A percentile compares a stretch with the other conserved stretches of the same genome.
Evolutionary conservation across 1,139 yeast species (phyloP).

Genomic region (Kodamaea plutei): DNA sequence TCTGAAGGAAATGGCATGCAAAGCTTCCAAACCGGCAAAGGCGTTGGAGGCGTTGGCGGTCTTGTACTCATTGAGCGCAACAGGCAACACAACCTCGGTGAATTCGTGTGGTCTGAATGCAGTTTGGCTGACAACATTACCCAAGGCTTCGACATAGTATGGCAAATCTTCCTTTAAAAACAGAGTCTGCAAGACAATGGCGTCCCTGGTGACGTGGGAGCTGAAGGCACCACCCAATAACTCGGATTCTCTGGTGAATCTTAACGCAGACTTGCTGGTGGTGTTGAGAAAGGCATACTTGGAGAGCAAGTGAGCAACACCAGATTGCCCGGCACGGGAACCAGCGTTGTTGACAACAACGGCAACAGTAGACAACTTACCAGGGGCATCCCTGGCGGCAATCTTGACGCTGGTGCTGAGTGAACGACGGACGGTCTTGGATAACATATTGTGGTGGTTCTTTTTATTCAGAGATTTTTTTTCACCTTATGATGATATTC

Average conservation of each 20-base stretch:
- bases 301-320: constrained; percentile 81
- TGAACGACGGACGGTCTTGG: constrained; percentile 45
- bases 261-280: constrained; percentile 76
- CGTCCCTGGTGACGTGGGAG: constrained; percentile 76
- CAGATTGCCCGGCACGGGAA: constrained; percentile 69
- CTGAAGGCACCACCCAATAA: constrained; percentile 81
- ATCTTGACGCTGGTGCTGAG: constrained; percentile 46
- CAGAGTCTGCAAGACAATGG: constrained; percentile 71
- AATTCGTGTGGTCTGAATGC: constrained; percentile 80
- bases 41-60: constrained; percentile 49
- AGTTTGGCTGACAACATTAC: constrained; percentile 69
- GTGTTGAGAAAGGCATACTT: constrained; percentile 86
- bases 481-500: constrained; percentile 7
- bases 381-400: constrained; percentile 45
- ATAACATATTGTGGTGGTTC: constrained; percentile 27
- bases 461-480: constrained; percentile 4
- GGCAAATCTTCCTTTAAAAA: constrained; percentile 89
- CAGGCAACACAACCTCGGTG: constrained; percentile 76
- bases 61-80: constrained; percentile 56
- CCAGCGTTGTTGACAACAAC: constrained; percentile 82
- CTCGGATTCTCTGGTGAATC: constrained; percentile 93
- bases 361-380: constrained; percentile 63
- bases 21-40: constrained; percentile 68
- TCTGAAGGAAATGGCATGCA: constrained; percentile 82
- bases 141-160: constrained; percentile 83